phyloP scores from a whole-genome alignment of 192 early-diverging fungal genomes.

The Anaeromyces robustus region DNA sequence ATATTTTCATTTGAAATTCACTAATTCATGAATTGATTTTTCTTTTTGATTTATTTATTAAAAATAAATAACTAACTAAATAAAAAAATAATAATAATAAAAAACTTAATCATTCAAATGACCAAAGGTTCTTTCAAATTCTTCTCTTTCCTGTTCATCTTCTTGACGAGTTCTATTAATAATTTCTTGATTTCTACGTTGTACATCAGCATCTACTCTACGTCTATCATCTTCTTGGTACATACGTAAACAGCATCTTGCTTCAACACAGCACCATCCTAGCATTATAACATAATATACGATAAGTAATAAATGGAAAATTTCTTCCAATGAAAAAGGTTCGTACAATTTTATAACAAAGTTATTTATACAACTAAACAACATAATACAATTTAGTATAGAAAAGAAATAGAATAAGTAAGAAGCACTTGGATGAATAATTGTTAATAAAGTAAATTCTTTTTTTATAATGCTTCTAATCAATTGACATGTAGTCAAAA shows the following conservation, averaged over 20 bases:
- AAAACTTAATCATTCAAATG: background rate
- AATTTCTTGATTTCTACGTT: background rate
- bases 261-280: background rate
- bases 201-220: background rate
- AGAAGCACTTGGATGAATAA: background rate
- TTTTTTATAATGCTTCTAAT: background rate
- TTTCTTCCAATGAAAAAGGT: background rate
- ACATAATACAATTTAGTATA: no score
- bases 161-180: background rate
- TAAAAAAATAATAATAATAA: no score
- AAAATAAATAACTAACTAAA: no score
- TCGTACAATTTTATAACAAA: no score
- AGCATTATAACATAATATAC: background rate
- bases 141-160: background rate
- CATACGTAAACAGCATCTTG: background rate
- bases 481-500: background rate
- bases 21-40: no score
- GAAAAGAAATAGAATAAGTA: no score
- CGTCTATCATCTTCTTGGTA: background rate
- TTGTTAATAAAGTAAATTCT: background rate
- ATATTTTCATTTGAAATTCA: no score
- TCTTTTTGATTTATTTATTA: no score
- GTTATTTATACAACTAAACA: no score
- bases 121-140: background rate
- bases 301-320: background rate